A percentile compares a stretch with the other conserved stretches of the same genome.
phyloP scores from a whole-genome alignment of 202 grass and related monocot genomes.

The Bolboschoenoplectus hybrid region DNA sequence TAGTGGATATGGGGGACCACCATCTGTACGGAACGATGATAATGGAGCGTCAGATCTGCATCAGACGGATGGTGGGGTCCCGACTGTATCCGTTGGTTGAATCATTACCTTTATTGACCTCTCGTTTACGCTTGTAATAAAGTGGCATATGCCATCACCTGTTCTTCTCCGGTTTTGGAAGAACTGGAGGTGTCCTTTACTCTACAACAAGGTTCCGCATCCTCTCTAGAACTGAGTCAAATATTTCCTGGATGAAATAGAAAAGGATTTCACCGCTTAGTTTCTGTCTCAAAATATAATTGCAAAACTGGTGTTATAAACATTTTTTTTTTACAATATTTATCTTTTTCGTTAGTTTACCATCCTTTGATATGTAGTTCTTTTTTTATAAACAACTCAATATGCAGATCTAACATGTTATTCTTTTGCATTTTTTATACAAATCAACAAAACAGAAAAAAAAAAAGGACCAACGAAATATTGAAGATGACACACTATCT shows the following conservation, averaged over 20 bases:
- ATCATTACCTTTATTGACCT: slow-evolving; percentile 36
- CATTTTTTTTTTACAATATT: neutral
- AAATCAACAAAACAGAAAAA: neutral
- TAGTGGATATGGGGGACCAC: slow-evolving; percentile 33
- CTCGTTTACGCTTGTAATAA: slow-evolving; percentile 15
- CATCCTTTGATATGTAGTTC: neutral
- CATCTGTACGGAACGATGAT: slow-evolving; percentile 33
- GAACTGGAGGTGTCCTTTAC: neutral
- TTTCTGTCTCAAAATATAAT: too few relatives aligned
- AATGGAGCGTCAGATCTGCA: slow-evolving; percentile 46
- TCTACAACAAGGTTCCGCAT: too few relatives aligned
- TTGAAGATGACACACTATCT: neutral
- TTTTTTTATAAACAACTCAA: neutral
- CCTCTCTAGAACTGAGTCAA: too few relatives aligned
- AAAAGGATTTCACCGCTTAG: too few relatives aligned
- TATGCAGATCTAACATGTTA: neutral
- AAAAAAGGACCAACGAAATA: neutral
- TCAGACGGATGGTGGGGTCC: slow-evolving; percentile 37
- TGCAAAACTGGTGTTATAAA: too few relatives aligned
- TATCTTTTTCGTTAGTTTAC: neutral
- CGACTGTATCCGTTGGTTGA: slow-evolving; percentile 25
- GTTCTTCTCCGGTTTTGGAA: neutral
- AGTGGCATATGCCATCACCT: neutral
- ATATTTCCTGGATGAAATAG: too few relatives aligned
- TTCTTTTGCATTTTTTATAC: neutral